Evolutionary conservation across 2,329 filamentous ascomycete genomes (phyloP), one percentile per base, ranked within the genome.

Genomic region (Fusarium tjaetaba): DNA sequence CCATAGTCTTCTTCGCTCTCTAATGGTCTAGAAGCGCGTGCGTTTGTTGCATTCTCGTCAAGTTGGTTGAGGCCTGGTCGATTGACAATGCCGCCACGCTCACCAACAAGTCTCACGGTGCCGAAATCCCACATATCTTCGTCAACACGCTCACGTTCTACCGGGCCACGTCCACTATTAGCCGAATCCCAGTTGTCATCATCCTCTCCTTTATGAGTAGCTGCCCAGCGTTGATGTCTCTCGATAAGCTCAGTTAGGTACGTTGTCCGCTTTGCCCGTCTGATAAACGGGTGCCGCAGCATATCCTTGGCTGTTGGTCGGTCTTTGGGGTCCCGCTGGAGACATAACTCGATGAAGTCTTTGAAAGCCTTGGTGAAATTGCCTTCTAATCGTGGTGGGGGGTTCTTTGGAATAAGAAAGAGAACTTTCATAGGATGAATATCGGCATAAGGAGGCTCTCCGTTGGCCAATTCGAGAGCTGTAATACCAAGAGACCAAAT

Each of bases 121-220:
- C 96, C 96, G 85, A 99, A 99, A 82, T 99, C 96, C 96, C 96
- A 99, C 80, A 98, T 90, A 81, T 98, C 96, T 80, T 98, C 94
- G 70, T 92, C 88, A 13, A 89, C 85, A 24, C 84, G 84, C 72
- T 86, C 83, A 39, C 93, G 88, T 65, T 91, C 88, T 2, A 85
- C 71, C 26, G 85, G 84, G 13, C 85, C 84, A 43, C 88, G 85
- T 18, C 86, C 84, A 52, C 89, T 87, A 42, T 89, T 86, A 14
- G 86, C 87, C 3, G 67, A 70, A 28, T 93, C 90, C 77, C 80
- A 81, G 26, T 77, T 70, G 13, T 94, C 93, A 4, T 93, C 90
- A 20, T 91, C 89, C 39, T 91, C 89, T 41, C 90, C 89, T 68
- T 94, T 94, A 78, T 96, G 91, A 10, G 92, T 92, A 30, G 94